Base-by-base conservation (phyloP, 2,329 filamentous ascomycete genomes). In the Cadophora malorum region DNA sequence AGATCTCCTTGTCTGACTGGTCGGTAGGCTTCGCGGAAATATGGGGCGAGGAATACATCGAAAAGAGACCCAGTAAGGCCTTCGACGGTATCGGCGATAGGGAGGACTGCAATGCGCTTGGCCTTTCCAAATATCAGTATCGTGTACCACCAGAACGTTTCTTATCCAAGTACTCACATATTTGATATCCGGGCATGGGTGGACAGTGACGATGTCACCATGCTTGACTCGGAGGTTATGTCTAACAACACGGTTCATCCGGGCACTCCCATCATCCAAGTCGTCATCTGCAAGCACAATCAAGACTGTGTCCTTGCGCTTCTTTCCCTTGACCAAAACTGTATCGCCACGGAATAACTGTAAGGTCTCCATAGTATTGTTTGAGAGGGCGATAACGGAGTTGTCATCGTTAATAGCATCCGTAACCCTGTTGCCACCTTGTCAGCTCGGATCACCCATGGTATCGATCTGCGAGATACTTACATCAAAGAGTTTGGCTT, bases 351-450 rank as follows among this genome's bases (percentile, higher is more conserved):
- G 93, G 91, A 99, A 99, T 71, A 99, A 91, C 85, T 97, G 94
- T 74, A 99, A 91, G 70, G 91, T 90, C 83, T 99, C 96, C 96
- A 99, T 99, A 75, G 96, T 98, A 82, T 96, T 94, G 86, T 97
- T 97, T 68, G 96, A 97, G 69, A 99, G 89, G 75, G 94, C 93
- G 79, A 99, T 97, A 82, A 98, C 96, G 72, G 96, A 98, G 90
- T 99, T 99, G 84, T 99, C 96, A 91, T 99, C 96, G 83, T 97
- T 99, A 78, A 92, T 88, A 81, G 96, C 94, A 88, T 99, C 96
- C 79, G 96, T 98, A 74, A 99, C 96, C 84, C 94, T 97, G 78
- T 74, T 69, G 68, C 64, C 72, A 74, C 67, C 61, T 67, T 61
- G 74, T 83, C 71, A 83, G 76, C 70, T 69, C 66, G 58, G 58